Evolutionary conservation across 2,329 filamentous ascomycete species (phyloP), one percentile per base, ranked within the genome.

Genomic region (Nigrospora osmanthi): DNA sequence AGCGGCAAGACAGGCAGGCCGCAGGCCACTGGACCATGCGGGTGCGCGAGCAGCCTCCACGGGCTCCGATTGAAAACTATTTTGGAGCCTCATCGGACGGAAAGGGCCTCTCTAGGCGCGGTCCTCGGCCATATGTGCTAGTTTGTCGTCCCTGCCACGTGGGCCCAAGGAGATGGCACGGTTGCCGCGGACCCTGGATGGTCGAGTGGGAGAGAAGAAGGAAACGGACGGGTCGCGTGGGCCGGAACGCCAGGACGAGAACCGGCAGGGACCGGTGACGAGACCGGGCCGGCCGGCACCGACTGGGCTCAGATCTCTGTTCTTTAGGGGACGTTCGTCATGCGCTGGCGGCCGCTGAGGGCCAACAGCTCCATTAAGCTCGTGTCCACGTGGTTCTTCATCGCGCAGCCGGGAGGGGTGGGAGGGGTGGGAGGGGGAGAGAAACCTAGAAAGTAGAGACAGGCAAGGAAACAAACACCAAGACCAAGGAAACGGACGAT

Each of bases 51-150:
- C 52, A 52, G 48, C 50, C 51, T 60, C 66, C 63, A 62, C 64
- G 66, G n/a, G 66, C 70, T 75, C 70, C 64, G 71, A 70, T 74
- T 74, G 71, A 73, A 74, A 74, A 75, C 71, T 73, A 74, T 69
- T 53, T 55, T 9, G 42, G 36, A 36, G 38, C 44, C 34, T 61
- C 60, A 63, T 50, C 45, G 51, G 56, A 55, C 42, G 50, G 46
- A n/a, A n/a, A n/a, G n/a, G 32, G 45, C 40, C 39, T 17, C 11
- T 39, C 28, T 15, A 15, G 16, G 14, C 10, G 14, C 42, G 52
- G 45, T 53, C 54, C 55, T 57, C 49, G 32, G 43, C 50, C 38
- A 39, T n/a, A n/a, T 44, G 47, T 50, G 38, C 41, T 36, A 49
- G 47, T 40, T 49, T 56, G 52, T 58, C 51, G 53, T 57, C 57